Conservation (phyloP, 2,329 filamentous ascomycete genomes). For the Rhynchosporium graminicola region DNA sequence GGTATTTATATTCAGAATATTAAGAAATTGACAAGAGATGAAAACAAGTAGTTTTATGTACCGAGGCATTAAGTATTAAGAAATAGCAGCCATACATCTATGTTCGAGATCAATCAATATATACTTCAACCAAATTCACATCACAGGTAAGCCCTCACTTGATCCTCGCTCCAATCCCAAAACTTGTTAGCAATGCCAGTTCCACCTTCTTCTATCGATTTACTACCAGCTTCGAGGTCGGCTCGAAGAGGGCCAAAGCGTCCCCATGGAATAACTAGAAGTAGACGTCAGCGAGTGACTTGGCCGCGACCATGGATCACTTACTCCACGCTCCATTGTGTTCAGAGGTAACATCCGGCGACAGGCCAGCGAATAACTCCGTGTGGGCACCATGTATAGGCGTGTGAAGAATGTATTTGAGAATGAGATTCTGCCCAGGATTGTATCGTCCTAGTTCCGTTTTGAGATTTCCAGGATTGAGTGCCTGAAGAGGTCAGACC, state of each 20-base stretch:
- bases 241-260: constrained; percentile 39
- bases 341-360: constrained; percentile 34
- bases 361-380: constrained; percentile 37
- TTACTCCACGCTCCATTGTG: constrained; percentile 36
- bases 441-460: constrained; percentile 29
- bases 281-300: constrained; percentile 2
- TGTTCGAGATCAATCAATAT: too few species aligned
- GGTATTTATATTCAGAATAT: too few species aligned
- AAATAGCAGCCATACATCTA: too few species aligned
- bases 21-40: too few species aligned
- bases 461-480: constrained; percentile 39
- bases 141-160: constrained; percentile 27
- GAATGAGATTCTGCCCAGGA: constrained; percentile 17
- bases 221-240: constrained; percentile 41
- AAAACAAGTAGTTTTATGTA: too few species aligned
- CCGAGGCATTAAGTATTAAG: too few species aligned
- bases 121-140: too few species aligned
- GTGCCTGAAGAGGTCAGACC: constrained; percentile 24
- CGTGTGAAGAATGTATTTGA: constrained; percentile 26
- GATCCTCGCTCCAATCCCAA: constrained; percentile 49
- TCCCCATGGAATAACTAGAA: constrained; percentile 51
- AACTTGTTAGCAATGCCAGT: constrained; percentile 44
- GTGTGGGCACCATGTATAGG: constrained; percentile 39
- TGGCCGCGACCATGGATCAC: neutral
- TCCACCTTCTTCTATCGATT: constrained; percentile 42